Evolutionary conservation across 2,329 filamentous ascomycete species (phyloP), one percentile per base, ranked within the genome.

Genomic region (Exophiala bonariae): DNA sequence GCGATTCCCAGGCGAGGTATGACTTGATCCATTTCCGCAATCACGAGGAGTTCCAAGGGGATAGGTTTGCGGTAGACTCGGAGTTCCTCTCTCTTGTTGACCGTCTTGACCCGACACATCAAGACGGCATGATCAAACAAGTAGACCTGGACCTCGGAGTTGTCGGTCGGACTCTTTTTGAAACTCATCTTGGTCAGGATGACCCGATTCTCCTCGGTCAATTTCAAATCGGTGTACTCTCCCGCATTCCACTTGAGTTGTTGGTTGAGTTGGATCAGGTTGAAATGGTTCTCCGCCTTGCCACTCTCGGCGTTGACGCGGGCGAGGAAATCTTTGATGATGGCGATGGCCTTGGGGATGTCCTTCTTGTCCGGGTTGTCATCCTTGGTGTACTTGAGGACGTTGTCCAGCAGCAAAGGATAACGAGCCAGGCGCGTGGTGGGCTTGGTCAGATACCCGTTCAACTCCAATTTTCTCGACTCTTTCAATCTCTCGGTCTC

Each of bases 281-380:
- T 97, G 77, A 96, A 97, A 42, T 93, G 86, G 65, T 99, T 99
- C 69, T 99, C 93, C 1, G 93, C 90, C 72, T 95, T 96, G 60
- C 93, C 93, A 57, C 90, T 96, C 67, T 97, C 93, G 11, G 88
- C 81, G 63, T 99, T 99, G 63, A 99, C 93, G 55, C 88, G 81
- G 41, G 82, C 86, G 40, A 99, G 73, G 58, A 96, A 86, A 58
- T 92, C 88, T 61, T 89, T 85, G 70, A 99, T 96, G 66, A 89
- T 80, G 20, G 77, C 81, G 59, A 97, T 82, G 6, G 93, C 93
- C 67, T 89, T 89, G 1, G 92, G 93, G 54, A 99, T 87, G 63
- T 97, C 90, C 58, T 89, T 82, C 70, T 88, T 92, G 65, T 99
- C 93, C 1, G 89, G 85, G 57, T 87, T 96, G 47, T 85, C 90